Evolutionary conservation across 2,329 filamentous ascomycete genomes (phyloP).

Genomic region (Akanthomyces muscarius): DNA sequence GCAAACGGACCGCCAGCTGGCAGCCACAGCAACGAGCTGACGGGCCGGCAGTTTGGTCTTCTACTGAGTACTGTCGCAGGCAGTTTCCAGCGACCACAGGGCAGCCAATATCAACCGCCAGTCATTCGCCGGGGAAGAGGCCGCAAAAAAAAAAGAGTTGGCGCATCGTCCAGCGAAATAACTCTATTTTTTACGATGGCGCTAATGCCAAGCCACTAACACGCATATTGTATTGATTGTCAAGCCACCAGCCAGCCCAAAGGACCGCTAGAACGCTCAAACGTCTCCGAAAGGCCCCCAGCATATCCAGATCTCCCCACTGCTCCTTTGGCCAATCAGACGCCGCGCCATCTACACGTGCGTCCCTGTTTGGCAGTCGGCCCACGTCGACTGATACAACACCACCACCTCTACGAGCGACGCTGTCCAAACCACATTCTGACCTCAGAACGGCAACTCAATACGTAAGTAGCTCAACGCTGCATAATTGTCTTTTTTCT

Average conservation of each 20-base stretch:
- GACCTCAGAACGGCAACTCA: neutral
- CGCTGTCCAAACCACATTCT: neutral
- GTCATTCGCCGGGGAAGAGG: too few species aligned
- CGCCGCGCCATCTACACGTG: neutral
- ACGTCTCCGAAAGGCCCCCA: neutral
- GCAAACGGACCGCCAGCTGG: neutral
- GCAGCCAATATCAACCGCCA: too few species aligned
- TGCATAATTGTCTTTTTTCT: neutral
- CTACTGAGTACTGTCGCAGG: neutral
- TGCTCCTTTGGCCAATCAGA: neutral
- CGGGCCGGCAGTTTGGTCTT: neutral
- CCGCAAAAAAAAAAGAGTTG: neutral
- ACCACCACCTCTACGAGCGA: neutral
- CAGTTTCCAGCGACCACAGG: neutral
- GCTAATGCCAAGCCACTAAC: constrained; percentile 12
- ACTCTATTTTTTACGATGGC: constrained; percentile 10
- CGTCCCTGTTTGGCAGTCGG: constrained; percentile 9
- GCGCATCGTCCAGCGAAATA: neutral
- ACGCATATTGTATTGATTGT: neutral
- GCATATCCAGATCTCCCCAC: neutral
- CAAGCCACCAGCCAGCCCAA: neutral
- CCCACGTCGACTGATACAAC: neutral
- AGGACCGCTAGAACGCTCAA: neutral
- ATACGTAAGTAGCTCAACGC: neutral
- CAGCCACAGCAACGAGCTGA: neutral